Percentiles rank a stretch among this genome's conserved stretches.
These are phyloP conservation scores for Trichomonas gallinae DNA, from an alignment of 208 protist species.

Conservation along the genomic window DNA sequence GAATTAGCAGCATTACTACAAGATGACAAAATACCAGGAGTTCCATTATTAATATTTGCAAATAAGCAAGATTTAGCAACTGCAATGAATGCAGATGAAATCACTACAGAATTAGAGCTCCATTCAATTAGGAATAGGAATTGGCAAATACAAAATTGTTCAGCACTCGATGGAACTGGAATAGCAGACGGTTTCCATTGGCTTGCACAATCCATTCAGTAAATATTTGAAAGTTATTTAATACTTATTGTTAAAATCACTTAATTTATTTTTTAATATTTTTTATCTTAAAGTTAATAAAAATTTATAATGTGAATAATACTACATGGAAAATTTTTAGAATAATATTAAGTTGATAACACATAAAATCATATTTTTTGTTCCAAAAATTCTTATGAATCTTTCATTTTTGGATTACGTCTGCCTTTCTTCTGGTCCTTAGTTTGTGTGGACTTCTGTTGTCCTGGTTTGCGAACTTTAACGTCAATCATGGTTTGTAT, in stretches of 20 bases:
- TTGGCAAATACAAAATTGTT: conserved; percentile 38
- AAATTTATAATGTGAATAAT: no score
- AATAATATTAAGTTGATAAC: no score
- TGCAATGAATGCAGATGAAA: conserved; percentile 38
- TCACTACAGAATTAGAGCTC: not conserved
- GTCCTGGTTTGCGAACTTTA: no score
- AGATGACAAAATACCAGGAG: conserved; percentile 70
- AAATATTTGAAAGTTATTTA: not conserved
- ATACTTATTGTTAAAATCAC: not conserved
- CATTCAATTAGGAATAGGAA: conserved; percentile 16
- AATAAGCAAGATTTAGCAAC: conserved; percentile 88
- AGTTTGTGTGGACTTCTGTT: no score
- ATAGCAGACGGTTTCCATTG: conserved; percentile 32
- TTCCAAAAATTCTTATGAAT: no score
- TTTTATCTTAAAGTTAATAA: no score
- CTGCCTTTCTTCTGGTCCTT: no score
- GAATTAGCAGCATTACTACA: conserved; percentile 69
- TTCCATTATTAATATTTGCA: conserved; percentile 79
- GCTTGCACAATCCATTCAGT: not conserved
- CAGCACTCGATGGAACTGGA: conserved; percentile 36
- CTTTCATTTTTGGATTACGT: no score
- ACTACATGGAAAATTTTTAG: no score
- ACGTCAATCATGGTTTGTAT: no score
- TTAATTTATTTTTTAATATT: not conserved
- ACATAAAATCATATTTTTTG: no score